Evolutionary conservation across 768 basidiomycete species (phyloP).

Genomic region (Boletus huronensis): DNA sequence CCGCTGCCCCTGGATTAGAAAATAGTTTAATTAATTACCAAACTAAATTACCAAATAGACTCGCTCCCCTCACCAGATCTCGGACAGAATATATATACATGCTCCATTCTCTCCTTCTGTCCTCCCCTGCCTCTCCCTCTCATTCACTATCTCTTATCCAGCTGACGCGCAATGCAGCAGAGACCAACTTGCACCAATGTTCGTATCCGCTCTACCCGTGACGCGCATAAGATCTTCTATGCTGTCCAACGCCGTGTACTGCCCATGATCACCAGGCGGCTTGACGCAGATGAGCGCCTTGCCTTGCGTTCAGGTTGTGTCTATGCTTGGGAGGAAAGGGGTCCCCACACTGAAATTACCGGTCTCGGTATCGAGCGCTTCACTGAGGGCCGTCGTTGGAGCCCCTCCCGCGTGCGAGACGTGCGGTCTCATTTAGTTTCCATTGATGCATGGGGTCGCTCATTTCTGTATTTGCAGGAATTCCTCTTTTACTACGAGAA

Average conservation of each 20-base stretch:
- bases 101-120: constrained; percentile 17
- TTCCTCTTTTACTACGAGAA: constrained; percentile 86
- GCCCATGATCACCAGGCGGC: constrained; percentile 70
- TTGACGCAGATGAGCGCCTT: constrained; percentile 72
- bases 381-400: constrained; percentile 82
- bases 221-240: constrained; percentile 80
- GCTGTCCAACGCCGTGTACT: constrained; percentile 61
- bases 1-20: constrained; percentile 22
- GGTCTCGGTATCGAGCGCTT: constrained; percentile 82
- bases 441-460: constrained; percentile 2
- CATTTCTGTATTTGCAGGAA: constrained; percentile 47
- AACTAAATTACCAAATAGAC: constrained; percentile 30
- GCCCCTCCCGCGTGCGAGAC: constrained; percentile 79
- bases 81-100: constrained; percentile 32
- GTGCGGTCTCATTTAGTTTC: constrained; percentile 39
- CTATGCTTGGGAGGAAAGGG: constrained; percentile 72
- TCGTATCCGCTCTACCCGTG: constrained; percentile 72
- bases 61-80: constrained; percentile 30
- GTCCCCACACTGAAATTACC: constrained; percentile 68
- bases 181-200: constrained; percentile 64
- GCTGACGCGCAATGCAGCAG: constrained; percentile 48
- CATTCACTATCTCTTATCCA: constrained; percentile 9
- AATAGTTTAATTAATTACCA: constrained; percentile 39
- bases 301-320: constrained; percentile 45
- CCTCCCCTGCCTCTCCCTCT: constrained; percentile 10